These are phyloP conservation scores for Lipomyces starkeyi DNA, from an alignment of 805 yeast genomes.

Conservation along the genomic window DNA sequence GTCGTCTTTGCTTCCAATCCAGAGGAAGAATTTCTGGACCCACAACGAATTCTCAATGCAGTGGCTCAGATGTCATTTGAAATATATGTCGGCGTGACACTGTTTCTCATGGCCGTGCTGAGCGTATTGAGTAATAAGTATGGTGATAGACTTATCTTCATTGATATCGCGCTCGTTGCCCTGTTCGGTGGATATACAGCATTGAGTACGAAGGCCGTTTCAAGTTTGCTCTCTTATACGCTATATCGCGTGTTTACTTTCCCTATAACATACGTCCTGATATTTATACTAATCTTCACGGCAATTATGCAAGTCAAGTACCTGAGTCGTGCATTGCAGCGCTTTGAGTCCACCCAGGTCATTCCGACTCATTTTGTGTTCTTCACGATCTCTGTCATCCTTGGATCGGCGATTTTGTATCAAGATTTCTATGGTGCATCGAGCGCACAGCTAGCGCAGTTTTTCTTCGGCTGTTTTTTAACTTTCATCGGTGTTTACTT, in stretches of 20 bases:
- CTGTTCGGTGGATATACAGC: constrained; percentile 56
- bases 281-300: constrained; percentile 47
- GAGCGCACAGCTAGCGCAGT: constrained; percentile 39
- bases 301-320: constrained; percentile 52
- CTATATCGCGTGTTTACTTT: constrained; percentile 40
- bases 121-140: constrained; percentile 23
- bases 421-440: constrained; percentile 49
- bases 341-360: constrained; percentile 54
- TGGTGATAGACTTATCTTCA: constrained; percentile 41
- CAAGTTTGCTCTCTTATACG: constrained; percentile 44
- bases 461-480: constrained; percentile 48
- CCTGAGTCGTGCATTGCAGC: constrained; percentile 50
- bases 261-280: constrained; percentile 46
- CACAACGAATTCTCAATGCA: constrained; percentile 42
- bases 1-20: constrained; percentile 50
- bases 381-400: constrained; percentile 53
- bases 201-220: constrained; percentile 52
- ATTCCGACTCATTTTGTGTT: constrained; percentile 58
- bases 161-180: constrained; percentile 50
- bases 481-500: constrained; percentile 53
- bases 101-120: constrained; percentile 34
- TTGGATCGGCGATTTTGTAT: constrained; percentile 53
- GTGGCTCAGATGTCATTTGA: constrained; percentile 42
- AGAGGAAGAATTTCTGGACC: constrained; percentile 35
- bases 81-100: constrained; percentile 44